Percentiles rank a stretch among this genome's conserved stretches.
These are phyloP conservation scores for Vitellaria paradoxa DNA, from an alignment of 179 eudicot genomes.

Conservation along the genomic window DNA sequence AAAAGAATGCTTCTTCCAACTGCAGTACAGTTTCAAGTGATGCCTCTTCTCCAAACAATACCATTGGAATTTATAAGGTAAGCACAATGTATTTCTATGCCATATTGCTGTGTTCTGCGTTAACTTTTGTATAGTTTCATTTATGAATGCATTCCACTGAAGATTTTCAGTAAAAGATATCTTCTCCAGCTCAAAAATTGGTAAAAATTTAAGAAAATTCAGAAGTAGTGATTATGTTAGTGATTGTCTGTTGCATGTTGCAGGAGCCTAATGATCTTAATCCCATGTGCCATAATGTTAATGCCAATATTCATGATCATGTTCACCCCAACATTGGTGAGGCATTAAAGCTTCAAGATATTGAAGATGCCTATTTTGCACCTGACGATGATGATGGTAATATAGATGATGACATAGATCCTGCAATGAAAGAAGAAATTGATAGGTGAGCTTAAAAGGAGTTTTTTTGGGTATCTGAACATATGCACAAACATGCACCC, in stretches of 20 bases:
- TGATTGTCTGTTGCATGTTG: constrained; percentile 18
- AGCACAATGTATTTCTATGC: neutral
- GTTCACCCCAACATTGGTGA: constrained; percentile 4
- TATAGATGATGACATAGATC: constrained; percentile 75
- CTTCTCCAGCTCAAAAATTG: neutral
- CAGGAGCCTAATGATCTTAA: constrained; percentile 51
- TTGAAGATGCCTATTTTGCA: constrained; percentile 35
- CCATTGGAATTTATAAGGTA: constrained; percentile 39
- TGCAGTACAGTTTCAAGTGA: constrained; percentile 8
- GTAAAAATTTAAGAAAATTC: neutral
- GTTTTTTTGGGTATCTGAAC: neutral
- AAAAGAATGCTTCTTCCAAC: constrained; percentile 39
- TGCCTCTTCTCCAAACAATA: constrained; percentile 33
- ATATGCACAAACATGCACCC: neutral
- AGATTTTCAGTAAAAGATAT: neutral
- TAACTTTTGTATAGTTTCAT: neutral
- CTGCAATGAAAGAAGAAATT: constrained; percentile 65
- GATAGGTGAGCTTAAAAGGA: constrained; percentile 59
- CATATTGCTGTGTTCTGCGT: neutral
- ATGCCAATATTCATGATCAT: neutral
- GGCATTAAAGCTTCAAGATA: neutral
- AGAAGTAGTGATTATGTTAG: neutral
- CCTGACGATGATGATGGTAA: constrained; percentile 60
- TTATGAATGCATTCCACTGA: neutral
- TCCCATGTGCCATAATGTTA: constrained; percentile 11